Base-by-base conservation (phyloP, 2,329 filamentous ascomycete genomes). In the Cordyceps farinosa region DNA sequence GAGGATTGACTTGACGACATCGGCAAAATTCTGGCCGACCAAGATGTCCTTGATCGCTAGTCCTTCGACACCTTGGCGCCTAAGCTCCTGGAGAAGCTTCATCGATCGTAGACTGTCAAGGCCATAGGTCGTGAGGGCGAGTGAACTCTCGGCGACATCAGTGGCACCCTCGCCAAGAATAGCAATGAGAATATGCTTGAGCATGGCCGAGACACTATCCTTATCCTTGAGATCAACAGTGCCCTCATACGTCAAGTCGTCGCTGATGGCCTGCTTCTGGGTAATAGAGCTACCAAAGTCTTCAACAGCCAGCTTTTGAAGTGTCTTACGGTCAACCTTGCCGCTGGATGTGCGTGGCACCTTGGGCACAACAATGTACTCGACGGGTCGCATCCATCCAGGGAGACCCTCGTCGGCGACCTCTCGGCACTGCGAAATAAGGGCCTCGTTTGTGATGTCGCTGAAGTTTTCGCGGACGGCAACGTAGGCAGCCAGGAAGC, bases 381-480 rank as follows among this genome's bases (percentile, higher is more conserved):
- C 54, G 5, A 62, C 48, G 4, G 63, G 63, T 34, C 53, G 63
- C 63, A 64, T 64, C 63, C 63, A 64, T 13, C 9, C 51, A n/a
- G 63, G 63, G 13, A 64, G 58, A 10, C 44, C 56, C 15, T 61
- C 42, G 6, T 51, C 58, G 29, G 52, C 58, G 10, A 48, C 52
- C 32, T 52, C 63, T 38, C 63, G 51, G 38, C 63, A 64, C 38
- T 57, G 51, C 9, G 44, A 40, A 13, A 61, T 29, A 13, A 63
- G 32, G 10, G 29, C 17, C 54, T 58, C 54, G 30, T 47, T 29
- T 15, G 45, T 44, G 38, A 58, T n/a, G 10, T 57, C 36, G 10
- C 27, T 11, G 30, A 50, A 55, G 27, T 45, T 51, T 1, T 64
- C 63, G 4, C 63, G 50, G 15, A 51, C 38, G 17, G 56, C 53